These are phyloP conservation scores for Agaricus subrufescens DNA, from an alignment of 768 basidiomycete species.

Conservation along the genomic window DNA sequence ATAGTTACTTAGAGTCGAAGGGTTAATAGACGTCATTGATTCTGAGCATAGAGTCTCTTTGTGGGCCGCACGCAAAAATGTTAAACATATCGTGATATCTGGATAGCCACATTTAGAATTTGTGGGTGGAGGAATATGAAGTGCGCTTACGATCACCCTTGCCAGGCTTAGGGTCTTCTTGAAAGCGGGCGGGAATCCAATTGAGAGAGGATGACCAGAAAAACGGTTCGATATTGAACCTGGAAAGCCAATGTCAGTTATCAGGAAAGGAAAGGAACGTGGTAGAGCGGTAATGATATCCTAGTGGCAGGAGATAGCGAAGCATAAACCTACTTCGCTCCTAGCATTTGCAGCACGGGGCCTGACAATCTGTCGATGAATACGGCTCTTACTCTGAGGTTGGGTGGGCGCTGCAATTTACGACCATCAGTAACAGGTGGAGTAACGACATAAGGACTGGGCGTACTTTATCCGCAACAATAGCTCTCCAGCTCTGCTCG, in stretches of 20 bases:
- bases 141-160: conserved; percentile 48
- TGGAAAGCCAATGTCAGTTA: conserved; percentile 11
- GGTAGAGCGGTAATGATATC: too few species aligned
- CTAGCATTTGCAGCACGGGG: conserved; percentile 56
- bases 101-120: not conserved
- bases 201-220: conserved; percentile 63
- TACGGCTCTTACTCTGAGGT: conserved; percentile 41
- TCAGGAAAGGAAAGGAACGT: not conserved
- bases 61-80: conserved; percentile 38
- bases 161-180: conserved; percentile 37
- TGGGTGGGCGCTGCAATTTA: conserved; percentile 22
- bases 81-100: conserved; percentile 58
- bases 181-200: conserved; percentile 65
- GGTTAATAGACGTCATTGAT: conserved; percentile 10
- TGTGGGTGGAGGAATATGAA: not conserved
- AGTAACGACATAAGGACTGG: not conserved
- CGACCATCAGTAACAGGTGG: not conserved
- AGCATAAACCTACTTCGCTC: conserved; percentile 37
- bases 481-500: conserved; percentile 31
- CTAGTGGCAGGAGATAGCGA: not conserved
- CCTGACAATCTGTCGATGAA: conserved; percentile 52
- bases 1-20: conserved; percentile 9
- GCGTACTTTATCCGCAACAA: conserved; percentile 32
- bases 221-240: conserved; percentile 61
- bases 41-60: conserved; percentile 5